A percentile compares a stretch with the other conserved stretches of the same genome.
Evolutionary conservation across 495 filamentous ascomycete genomes (phyloP).

Genomic region (Annulohypoxylon stygium): DNA sequence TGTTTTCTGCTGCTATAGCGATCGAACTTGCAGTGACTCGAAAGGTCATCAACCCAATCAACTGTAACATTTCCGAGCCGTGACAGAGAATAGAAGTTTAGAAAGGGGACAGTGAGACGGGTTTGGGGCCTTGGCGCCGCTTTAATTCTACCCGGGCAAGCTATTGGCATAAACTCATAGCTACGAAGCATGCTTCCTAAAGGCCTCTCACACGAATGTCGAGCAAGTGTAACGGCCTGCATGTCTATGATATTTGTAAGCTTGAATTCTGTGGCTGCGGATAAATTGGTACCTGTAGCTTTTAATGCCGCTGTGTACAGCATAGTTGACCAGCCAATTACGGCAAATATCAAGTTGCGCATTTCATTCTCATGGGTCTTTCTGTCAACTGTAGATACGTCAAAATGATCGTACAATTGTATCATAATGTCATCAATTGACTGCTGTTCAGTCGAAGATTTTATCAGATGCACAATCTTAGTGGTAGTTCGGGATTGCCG

Average conservation of each 20-base stretch:
- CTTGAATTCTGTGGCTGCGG: neutral
- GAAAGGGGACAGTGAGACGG: neutral
- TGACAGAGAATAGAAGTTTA: slow-evolving; percentile 15
- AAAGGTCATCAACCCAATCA: slow-evolving; percentile 18
- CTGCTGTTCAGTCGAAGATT: slow-evolving; percentile 9
- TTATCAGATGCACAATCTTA: slow-evolving; percentile 1
- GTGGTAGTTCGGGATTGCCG: neutral
- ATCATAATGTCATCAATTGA: slow-evolving; percentile 18
- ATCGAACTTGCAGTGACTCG: slow-evolving; percentile 20
- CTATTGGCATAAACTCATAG: slow-evolving; percentile 6
- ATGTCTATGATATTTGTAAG: neutral
- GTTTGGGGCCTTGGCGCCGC: neutral
- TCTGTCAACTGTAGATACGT: neutral
- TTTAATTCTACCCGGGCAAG: neutral
- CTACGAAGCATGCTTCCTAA: slow-evolving; percentile 15
- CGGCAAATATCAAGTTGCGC: slow-evolving; percentile 12
- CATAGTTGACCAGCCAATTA: slow-evolving; percentile 22
- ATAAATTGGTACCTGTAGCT: neutral
- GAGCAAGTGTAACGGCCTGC: neutral
- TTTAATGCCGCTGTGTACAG: slow-evolving; percentile 11
- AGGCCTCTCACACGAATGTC: neutral
- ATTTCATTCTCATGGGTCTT: neutral
- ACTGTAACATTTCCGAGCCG: slow-evolving; percentile 10
- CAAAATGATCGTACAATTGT: neutral
- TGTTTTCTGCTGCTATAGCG: slow-evolving; percentile 14